These are phyloP conservation scores for Elsinoe fawcettii DNA, from an alignment of 2,329 filamentous ascomycete genomes.

Conservation along the genomic window DNA sequence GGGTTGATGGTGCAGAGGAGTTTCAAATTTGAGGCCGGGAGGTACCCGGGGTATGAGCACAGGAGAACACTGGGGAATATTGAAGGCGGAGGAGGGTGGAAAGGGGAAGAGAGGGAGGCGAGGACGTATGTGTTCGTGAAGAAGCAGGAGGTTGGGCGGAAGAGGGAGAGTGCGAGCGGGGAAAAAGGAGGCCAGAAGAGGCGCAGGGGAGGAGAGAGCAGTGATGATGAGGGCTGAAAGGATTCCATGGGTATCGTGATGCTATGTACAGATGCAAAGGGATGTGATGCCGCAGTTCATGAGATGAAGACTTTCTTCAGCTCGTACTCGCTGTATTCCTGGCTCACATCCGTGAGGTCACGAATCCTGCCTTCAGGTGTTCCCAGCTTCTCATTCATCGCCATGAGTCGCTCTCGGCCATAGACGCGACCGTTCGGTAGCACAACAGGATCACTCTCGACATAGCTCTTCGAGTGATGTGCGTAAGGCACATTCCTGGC, in stretches of 20 bases:
- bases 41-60: conserved; percentile 68
- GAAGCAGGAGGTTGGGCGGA: conserved; percentile 22
- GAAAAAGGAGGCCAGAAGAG: conserved; percentile 17
- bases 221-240: conserved; percentile 21
- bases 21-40: conserved; percentile 58
- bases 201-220: conserved; percentile 21
- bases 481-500: conserved; percentile 86
- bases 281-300: conserved; percentile 31
- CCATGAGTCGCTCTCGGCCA: conserved; percentile 62
- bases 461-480: conserved; percentile 86
- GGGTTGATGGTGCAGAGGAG: conserved; percentile 63
- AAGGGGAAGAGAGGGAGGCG: conserved; percentile 40
- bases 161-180: conserved; percentile 16
- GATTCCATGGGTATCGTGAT: conserved; percentile 20
- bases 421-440: conserved; percentile 84
- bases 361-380: conserved; percentile 59
- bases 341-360: conserved; percentile 65
- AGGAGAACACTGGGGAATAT: conserved; percentile 61
- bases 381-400: conserved; percentile 73
- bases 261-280: background rate
- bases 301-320: conserved; percentile 89
- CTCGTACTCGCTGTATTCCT: conserved; percentile 53
- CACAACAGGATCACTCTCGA: conserved; percentile 78
- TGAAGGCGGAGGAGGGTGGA: conserved; percentile 40
- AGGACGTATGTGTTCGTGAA: conserved; percentile 41